A percentile compares a stretch with the other conserved stretches of the same genome.
These are phyloP conservation scores for Cladosporium sp. DNA, from an alignment of 2,329 filamentous ascomycete species.

Conservation along the genomic window DNA sequence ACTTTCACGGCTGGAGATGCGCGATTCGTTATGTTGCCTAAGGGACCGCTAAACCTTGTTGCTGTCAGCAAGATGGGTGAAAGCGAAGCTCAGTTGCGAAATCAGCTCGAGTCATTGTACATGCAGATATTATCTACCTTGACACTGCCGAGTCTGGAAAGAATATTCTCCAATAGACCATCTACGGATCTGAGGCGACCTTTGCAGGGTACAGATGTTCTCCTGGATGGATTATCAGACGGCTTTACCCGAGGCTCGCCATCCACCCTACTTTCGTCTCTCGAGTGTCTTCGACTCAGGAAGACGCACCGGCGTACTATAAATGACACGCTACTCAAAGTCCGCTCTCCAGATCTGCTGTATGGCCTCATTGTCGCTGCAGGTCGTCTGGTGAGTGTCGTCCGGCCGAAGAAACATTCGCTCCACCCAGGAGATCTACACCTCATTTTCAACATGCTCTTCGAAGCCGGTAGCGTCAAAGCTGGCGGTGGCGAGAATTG, in stretches of 20 bases:
- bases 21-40: slow-evolving; percentile 78
- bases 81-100: slow-evolving; percentile 79
- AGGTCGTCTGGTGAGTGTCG: slow-evolving; percentile 87
- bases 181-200: slow-evolving; percentile 92
- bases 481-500: slow-evolving; percentile 93
- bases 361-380: slow-evolving; percentile 93
- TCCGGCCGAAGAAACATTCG: slow-evolving; percentile 89
- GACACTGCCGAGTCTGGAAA: slow-evolving; percentile 79
- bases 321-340: slow-evolving; percentile 80
- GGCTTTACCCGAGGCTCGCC: slow-evolving; percentile 91
- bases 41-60: slow-evolving; percentile 86
- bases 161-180: slow-evolving; percentile 82
- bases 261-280: slow-evolving; percentile 77
- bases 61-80: slow-evolving; percentile 91
- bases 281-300: slow-evolving; percentile 88
- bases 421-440: slow-evolving; percentile 93
- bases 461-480: slow-evolving; percentile 88
- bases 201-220: slow-evolving; percentile 82
- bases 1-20: slow-evolving; percentile 84
- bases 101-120: slow-evolving; percentile 88
- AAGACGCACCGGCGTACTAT: slow-evolving; percentile 83
- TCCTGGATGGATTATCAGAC: slow-evolving; percentile 88
- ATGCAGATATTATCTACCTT: slow-evolving; percentile 97
- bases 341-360: slow-evolving; percentile 70
- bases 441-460: slow-evolving; percentile 98